These are phyloP conservation scores for Flaveria ramosissima DNA, from an alignment of 129 eudicot genomes.

Conservation along the genomic window DNA sequence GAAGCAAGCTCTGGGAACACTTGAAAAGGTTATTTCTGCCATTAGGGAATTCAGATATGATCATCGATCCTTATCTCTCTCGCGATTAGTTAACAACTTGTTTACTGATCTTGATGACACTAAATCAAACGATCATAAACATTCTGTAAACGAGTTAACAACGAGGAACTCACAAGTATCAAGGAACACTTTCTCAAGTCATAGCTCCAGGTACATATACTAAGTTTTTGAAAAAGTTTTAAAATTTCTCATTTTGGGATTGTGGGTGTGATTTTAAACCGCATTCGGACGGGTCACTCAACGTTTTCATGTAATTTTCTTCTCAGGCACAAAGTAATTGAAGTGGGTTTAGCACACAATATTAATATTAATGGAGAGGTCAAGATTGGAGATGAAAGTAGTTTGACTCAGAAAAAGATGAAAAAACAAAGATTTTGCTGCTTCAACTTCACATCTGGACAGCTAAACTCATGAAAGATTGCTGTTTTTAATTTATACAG, in stretches of 20 bases:
- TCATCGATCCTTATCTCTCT: conserved; percentile 31
- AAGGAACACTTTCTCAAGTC: conserved; percentile 41
- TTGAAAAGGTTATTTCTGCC: conserved; percentile 63
- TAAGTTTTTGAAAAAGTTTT: not conserved
- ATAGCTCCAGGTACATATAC: conserved; percentile 49
- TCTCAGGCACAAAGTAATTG: conserved; percentile 44
- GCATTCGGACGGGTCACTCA: not conserved
- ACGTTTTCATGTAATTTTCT: not conserved
- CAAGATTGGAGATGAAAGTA: conserved; percentile 16
- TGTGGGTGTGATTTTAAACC: conserved; percentile 10
- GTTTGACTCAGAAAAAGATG: conserved; percentile 27
- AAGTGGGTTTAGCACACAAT: conserved; percentile 20
- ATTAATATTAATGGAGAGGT: conserved; percentile 11
- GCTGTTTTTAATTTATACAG: conserved; percentile 15
- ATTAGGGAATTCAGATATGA: conserved; percentile 47
- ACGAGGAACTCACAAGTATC: conserved; percentile 39
- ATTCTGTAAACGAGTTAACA: conserved; percentile 34
- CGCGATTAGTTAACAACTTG: conserved; percentile 23
- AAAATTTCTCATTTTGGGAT: not conserved
- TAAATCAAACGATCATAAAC: conserved; percentile 27
- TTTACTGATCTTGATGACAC: conserved; percentile 26
- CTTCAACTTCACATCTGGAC: conserved; percentile 38
- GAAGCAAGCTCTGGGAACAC: conserved; percentile 64
- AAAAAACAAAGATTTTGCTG: conserved; percentile 55
- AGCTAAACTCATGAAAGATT: conserved; percentile 31